phyloP scores from a whole-genome alignment of 805 yeast species.

The Yarrowia alimentaria region DNA sequence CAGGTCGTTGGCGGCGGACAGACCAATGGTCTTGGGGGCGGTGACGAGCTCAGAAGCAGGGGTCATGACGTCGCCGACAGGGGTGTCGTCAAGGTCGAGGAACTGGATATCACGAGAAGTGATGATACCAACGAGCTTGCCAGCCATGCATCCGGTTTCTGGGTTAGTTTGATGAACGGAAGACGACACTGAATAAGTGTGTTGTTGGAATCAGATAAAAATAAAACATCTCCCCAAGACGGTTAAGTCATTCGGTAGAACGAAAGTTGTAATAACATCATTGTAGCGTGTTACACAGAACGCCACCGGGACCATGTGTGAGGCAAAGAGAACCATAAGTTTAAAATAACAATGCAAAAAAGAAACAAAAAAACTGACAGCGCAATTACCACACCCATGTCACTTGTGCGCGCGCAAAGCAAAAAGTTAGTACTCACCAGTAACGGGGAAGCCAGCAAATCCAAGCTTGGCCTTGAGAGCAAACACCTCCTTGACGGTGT shows the following conservation, averaged over 20 bases:
- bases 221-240: slow-evolving; percentile 83
- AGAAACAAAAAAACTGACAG: not conserved
- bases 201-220: not conserved
- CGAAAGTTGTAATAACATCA: slow-evolving; percentile 81
- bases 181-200: not conserved
- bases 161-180: slow-evolving; percentile 28
- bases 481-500: slow-evolving; percentile 79
- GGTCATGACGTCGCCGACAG: slow-evolving; percentile 83
- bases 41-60: slow-evolving; percentile 65
- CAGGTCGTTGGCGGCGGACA: slow-evolving; percentile 84
- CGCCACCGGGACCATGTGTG: too few species aligned
- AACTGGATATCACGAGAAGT: slow-evolving; percentile 97
- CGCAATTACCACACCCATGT: too few species aligned
- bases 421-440: slow-evolving; percentile 99
- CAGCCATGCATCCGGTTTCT: slow-evolving; percentile 85
- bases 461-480: slow-evolving; percentile 70
- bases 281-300: slow-evolving; percentile 18
- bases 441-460: slow-evolving; percentile 97
- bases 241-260: slow-evolving; percentile 99
- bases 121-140: slow-evolving; percentile 90
- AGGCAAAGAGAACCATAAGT: too few species aligned
- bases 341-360: too few species aligned
- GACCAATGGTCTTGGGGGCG: slow-evolving; percentile 76
- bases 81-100: slow-evolving; percentile 65
- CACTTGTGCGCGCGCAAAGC: too few species aligned